Conservation (phyloP, 2,329 filamentous ascomycete genomes). For the Madurella mycetomatis region DNA sequence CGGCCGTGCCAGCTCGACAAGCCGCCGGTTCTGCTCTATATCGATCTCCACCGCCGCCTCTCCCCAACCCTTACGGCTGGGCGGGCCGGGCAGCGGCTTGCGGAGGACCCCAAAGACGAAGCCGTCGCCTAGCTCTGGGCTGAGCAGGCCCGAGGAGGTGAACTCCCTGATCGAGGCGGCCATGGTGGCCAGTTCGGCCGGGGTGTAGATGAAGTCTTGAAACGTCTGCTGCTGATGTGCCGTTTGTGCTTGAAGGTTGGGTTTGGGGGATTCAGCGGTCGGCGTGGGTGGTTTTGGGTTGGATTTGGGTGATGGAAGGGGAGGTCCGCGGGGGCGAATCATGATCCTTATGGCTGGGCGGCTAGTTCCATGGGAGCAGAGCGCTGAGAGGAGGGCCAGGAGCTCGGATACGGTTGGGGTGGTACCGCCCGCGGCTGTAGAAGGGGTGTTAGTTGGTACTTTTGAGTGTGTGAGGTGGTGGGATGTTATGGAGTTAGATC, state of each 20-base stretch:
- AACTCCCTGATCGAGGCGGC: constrained; percentile 35
- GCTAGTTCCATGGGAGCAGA: constrained; percentile 10
- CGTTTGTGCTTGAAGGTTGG: not conserved
- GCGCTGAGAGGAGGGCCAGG: constrained; percentile 22
- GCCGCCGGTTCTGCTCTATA: constrained; percentile 33
- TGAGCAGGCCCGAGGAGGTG: constrained; percentile 35
- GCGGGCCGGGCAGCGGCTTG: too few species aligned
- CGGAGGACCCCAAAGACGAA: constrained; percentile 53
- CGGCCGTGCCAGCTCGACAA: constrained; percentile 41
- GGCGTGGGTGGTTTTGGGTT: too few species aligned
- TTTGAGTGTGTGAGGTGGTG: not conserved
- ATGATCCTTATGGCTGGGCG: constrained; percentile 47
- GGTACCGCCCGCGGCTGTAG: constrained; percentile 40
- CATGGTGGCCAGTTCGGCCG: constrained; percentile 44
- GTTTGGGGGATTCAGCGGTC: not conserved
- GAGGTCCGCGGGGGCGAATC: constrained; percentile 48
- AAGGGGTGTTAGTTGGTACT: not conserved
- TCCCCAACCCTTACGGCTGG: too few species aligned
- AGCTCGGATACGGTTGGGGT: constrained; percentile 45
- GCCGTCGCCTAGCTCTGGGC: constrained; percentile 43
- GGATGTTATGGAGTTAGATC: too few species aligned
- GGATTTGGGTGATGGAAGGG: too few species aligned
- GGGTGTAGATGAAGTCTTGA: constrained; percentile 47
- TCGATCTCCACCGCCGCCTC: constrained; percentile 33
- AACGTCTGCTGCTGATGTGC: not conserved